Evolutionary conservation across 2,329 filamentous ascomycete species (phyloP), one percentile per base, ranked within the genome.

Genomic region (Periconia sp.): DNA sequence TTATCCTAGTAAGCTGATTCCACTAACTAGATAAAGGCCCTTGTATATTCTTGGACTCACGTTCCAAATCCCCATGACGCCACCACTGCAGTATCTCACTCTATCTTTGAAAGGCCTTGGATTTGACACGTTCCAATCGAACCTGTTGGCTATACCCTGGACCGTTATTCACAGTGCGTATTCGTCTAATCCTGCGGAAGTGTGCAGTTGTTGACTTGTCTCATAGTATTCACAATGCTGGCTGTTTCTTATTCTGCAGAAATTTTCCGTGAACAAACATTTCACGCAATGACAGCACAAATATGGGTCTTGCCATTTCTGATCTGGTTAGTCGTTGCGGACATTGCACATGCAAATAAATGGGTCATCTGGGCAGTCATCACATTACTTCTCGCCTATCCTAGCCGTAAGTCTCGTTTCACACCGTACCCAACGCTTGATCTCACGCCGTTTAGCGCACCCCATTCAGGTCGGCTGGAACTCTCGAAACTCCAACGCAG

Each of bases 401-500:
- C 76, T 0, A 75, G 46, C 53, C 78, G 43, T 46, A 28, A 12
- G 31, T 54, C 81, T 4, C 59, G 77, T 4, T 74, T 75, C 0
- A 78, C 78, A 41, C 29, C 25, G 9, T 19, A 9, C 5, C 8
- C 10, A 7, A 17, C 18, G 11, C 10, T n/a, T 18, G 5, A 39
- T 52, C 1, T 26, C 36, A 17, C 19, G 9, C 18, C 23, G 11
- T 11, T 8, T 16, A 44, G 41, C 41, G 2, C 75, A 80, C 43
- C 71, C 76, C 0, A 76, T 79, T 25, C 73, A 78, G 2, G 82
- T 85, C 0, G 81, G 75, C 0, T 78, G 81, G 61, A 81, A 76
- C 1, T 81, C 78, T 6, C 74, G 80, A 35, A 86, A 86, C 56
- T 78, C 80, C 5, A 81, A 82, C 46, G 74, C 77, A 0, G 81